A percentile compares a stretch with the other conserved stretches of the same genome.
These are phyloP conservation scores for Neurospora sp. DNA, from an alignment of 495 filamentous ascomycete genomes.

Conservation along the genomic window DNA sequence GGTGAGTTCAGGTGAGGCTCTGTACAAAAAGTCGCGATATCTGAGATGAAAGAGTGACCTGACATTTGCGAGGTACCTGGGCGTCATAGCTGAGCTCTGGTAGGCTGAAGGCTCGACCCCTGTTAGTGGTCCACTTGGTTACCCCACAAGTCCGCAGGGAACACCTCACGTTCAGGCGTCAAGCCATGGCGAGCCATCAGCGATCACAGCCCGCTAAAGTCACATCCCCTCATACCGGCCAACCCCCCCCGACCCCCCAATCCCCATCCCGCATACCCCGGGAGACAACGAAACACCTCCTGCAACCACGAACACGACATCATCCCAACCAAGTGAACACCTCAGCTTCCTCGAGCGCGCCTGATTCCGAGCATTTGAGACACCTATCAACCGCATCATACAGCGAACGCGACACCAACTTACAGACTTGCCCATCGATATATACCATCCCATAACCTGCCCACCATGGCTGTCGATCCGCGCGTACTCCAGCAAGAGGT, in stretches of 20 bases:
- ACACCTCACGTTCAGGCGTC: not conserved
- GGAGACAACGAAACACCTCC: not conserved
- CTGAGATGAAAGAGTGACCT: not conserved
- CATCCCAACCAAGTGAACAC: not conserved
- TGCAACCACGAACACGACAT: not conserved
- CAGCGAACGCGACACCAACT: not conserved
- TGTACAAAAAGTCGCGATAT: not conserved
- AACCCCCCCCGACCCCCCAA: not conserved
- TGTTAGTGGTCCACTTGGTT: not conserved
- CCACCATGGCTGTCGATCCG: constrained; percentile 37
- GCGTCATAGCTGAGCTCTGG: not conserved
- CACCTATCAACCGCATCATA: not conserved
- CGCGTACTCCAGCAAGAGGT: constrained; percentile 38
- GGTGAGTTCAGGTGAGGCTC: not conserved
- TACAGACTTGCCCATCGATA: not conserved
- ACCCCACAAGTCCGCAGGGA: not conserved
- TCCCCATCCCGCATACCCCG: not conserved
- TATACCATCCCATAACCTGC: constrained; percentile 1
- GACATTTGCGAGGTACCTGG: not conserved
- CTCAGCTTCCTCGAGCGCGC: not conserved
- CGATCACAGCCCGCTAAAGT: not conserved
- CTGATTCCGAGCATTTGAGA: not conserved
- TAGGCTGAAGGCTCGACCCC: not conserved
- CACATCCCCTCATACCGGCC: not conserved
- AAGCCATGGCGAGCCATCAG: not conserved